A percentile compares a stretch with the other conserved stretches of the same genome.
These are phyloP conservation scores for Neurospora sp. DNA, from an alignment of 495 filamentous ascomycete genomes.

Conservation along the genomic window DNA sequence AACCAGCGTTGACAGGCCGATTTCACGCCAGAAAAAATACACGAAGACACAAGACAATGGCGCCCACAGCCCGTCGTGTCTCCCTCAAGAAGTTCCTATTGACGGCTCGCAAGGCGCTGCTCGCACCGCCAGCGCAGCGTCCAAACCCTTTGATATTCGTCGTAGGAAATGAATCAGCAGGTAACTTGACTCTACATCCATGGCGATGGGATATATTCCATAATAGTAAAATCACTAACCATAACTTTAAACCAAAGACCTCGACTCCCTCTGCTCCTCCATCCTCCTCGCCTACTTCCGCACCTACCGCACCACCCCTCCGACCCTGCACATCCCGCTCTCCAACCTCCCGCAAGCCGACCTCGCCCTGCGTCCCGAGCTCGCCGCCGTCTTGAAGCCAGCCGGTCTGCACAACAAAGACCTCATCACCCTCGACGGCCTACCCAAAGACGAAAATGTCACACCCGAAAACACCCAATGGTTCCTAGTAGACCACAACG, in stretches of 20 bases:
- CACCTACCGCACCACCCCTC: constrained; percentile 27
- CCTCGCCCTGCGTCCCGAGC: constrained; percentile 70
- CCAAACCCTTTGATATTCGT: constrained; percentile 48
- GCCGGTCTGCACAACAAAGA: constrained; percentile 34
- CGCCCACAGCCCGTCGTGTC: constrained; percentile 1
- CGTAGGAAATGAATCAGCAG: constrained; percentile 65
- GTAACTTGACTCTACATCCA: constrained; percentile 20
- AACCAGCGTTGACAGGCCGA: background rate
- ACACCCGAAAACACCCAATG: constrained; percentile 35
- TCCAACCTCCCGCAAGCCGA: constrained; percentile 63
- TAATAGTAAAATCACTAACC: background rate
- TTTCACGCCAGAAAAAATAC: background rate
- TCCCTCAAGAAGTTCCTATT: constrained; percentile 29
- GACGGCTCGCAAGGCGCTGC: constrained; percentile 30
- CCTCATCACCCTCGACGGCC: constrained; percentile 42
- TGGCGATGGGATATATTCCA: no score
- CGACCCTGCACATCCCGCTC: constrained; percentile 65
- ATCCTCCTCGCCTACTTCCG: constrained; percentile 80
- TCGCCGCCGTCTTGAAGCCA: constrained; percentile 43
- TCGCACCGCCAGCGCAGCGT: constrained; percentile 22
- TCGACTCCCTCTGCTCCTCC: constrained; percentile 83
- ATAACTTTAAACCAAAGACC: constrained; percentile 41
- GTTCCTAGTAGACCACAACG: constrained; percentile 88
- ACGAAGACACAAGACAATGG: background rate
- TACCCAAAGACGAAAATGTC: constrained; percentile 7